Conservation (phyloP, 345 rosid genomes). For the Diplotaxis tenuifolia region DNA sequence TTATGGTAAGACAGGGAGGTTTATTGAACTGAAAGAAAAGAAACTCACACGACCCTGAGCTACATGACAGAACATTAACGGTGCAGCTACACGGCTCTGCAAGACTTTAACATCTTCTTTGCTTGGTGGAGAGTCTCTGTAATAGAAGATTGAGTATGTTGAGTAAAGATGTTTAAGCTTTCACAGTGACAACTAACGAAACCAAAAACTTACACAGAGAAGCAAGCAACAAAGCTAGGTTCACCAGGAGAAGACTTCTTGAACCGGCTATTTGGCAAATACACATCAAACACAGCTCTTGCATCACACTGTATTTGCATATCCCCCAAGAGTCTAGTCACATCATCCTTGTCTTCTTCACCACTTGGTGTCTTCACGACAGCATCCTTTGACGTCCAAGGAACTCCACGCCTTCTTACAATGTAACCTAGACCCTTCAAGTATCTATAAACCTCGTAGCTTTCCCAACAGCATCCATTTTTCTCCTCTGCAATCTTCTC, state of each 20-base stretch:
- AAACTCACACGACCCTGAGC: constrained; percentile 47
- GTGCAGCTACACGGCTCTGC: constrained; percentile 43
- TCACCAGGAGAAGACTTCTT: constrained; percentile 83
- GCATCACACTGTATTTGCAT: constrained; percentile 43
- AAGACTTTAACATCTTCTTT: constrained; percentile 49
- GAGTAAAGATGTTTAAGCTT: too few species aligned
- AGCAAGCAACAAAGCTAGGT: constrained; percentile 57
- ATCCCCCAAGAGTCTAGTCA: constrained; percentile 40
- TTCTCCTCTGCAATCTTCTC: constrained; percentile 49
- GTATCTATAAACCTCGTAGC: constrained; percentile 61
- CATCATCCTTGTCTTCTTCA: constrained; percentile 7
- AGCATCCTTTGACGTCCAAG: constrained; percentile 61
- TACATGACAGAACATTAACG: too few species aligned
- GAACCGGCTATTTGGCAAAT: constrained; percentile 78
- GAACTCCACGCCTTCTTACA: constrained; percentile 45
- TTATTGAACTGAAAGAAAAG: constrained; percentile 47
- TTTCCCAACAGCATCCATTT: constrained; percentile 62
- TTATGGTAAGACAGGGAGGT: constrained; percentile 53
- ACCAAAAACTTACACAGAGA: constrained; percentile 46
- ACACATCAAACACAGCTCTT: constrained; percentile 58
- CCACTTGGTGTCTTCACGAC: constrained; percentile 2
- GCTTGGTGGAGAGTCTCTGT: constrained; percentile 59
- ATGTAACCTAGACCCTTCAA: neutral
- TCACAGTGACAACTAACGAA: neutral
- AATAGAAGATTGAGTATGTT: constrained; percentile 22